Conservation (phyloP, 257 asterid species). For the Asclepias syriaca region DNA sequence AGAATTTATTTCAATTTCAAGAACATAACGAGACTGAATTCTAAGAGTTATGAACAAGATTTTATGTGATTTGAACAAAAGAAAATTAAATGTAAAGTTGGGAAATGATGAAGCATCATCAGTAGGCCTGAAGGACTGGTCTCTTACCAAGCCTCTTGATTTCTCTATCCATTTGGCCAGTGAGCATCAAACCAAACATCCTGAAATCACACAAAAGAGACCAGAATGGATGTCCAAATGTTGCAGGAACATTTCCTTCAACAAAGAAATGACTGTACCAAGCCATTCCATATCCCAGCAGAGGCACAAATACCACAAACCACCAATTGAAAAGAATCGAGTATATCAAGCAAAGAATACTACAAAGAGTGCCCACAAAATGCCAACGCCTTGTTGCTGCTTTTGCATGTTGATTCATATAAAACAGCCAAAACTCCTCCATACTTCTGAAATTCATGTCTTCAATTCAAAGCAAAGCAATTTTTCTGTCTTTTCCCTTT, state of each 20-base stretch:
- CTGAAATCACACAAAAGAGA: conserved; percentile 84
- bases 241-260: conserved; percentile 84
- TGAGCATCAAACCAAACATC: conserved; percentile 96
- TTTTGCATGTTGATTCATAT: conserved; percentile 86
- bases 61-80: not conserved
- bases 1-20: not conserved
- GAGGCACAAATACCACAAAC: conserved; percentile 59
- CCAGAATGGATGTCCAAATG: conserved; percentile 96
- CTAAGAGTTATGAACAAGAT: conserved; percentile 6
- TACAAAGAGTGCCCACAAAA: conserved; percentile 78
- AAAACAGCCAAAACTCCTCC: conserved; percentile 96
- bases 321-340: conserved; percentile 73
- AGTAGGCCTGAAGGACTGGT: conserved; percentile 76
- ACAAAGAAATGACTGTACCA: conserved; percentile 98
- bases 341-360: conserved; percentile 64
- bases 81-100: not conserved
- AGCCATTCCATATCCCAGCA: conserved; percentile 80
- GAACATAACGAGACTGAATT: not conserved
- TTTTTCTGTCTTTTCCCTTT: not conserved
- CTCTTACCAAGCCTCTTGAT: conserved; percentile 99
- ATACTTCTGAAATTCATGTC: conserved; percentile 75
- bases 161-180: conserved; percentile 90
- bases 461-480: not conserved
- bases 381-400: conserved; percentile 93
- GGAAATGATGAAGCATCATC: conserved; percentile 20